A percentile compares a stretch with the other conserved stretches of the same genome.
Evolutionary conservation across 2,329 filamentous ascomycete genomes (phyloP).

Genomic region (Whalleya microplaca): DNA sequence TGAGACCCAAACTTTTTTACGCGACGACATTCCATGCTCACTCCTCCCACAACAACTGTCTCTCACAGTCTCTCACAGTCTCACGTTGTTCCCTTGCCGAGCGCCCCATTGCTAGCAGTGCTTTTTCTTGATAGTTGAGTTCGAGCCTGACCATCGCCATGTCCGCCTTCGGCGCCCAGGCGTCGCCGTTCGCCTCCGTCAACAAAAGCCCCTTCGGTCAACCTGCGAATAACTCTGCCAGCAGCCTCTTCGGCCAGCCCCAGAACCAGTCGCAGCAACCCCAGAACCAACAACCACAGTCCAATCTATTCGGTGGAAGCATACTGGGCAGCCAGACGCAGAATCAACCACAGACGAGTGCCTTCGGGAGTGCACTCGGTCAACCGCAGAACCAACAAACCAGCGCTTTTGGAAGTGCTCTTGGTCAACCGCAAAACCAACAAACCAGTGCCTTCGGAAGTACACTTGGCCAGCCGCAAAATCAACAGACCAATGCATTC

Average conservation of each 20-base stretch:
- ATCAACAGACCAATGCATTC: constrained; percentile 26
- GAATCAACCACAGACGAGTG: constrained; percentile 26
- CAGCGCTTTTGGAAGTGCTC: no score
- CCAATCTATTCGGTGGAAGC: constrained; percentile 31
- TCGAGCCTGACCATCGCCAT: constrained; percentile 12
- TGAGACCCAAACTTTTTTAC: constrained; percentile 1
- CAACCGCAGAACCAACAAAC: constrained; percentile 42
- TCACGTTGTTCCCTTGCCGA: not conserved
- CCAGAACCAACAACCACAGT: constrained; percentile 36
- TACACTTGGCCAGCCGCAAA: constrained; percentile 31
- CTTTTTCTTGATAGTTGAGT: not conserved
- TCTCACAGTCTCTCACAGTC: not conserved
- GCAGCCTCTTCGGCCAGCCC: constrained; percentile 46
- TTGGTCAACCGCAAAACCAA: no score
- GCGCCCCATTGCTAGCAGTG: not conserved
- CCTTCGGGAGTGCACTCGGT: constrained; percentile 37
- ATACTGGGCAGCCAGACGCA: constrained; percentile 41
- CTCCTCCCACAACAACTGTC: not conserved
- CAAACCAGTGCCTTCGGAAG: not conserved
- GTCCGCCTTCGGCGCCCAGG: constrained; percentile 32
- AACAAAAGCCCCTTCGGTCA: constrained; percentile 26
- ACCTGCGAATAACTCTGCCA: constrained; percentile 42
- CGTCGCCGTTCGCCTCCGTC: constrained; percentile 28
- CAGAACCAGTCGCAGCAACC: constrained; percentile 45
- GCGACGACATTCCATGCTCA: not conserved